Evolutionary conservation across 306 rosid genomes (phyloP), one percentile per base, ranked within the genome.

Genomic region (Rosa multiflora): DNA sequence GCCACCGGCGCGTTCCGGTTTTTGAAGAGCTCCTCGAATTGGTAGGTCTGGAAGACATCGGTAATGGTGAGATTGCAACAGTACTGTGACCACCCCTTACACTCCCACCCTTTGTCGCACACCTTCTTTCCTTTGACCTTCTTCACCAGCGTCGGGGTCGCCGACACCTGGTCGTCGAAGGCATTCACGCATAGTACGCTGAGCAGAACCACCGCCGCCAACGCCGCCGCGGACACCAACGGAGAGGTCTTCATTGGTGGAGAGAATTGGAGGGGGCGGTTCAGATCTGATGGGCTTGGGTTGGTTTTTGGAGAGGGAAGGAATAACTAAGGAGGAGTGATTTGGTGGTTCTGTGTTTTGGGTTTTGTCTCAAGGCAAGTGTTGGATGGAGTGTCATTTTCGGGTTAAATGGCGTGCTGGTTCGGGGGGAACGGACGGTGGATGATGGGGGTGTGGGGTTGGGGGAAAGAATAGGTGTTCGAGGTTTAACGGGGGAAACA

Each of bases 71-170:
- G 82, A 78, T 95, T 95, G 51, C 99, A 95, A 20, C 99, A 95
- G 72, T 62, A 91, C 29, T 42, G 43, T 0, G 99, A 94, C 91
- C 88, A 94, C 0, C 80, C 85, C 44, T 21, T 68, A 17, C 99
- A 95, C 82, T 95, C 99, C 98, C 97, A 95, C 0, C 98, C 99
- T 67, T 89, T 78, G 58, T 75, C 83, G 67, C 99, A 95, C 7
- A 88, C 59, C 84, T 80, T 95, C 90, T 86, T 88, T 39, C 99
- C 99, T 32, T 4, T 86, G 59, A 73, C 87, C 59, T 1, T 64
- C 90, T 92, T 95, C 77, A 88, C 92, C 85, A 66, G 59, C 32
- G 87, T 68, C 76, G 80, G 82, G 5, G 78, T 64, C 32, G 43
- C 26, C 29, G 78, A 29, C 37, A 18, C 62, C 53, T 78, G 82